Conservation (phyloP, 345 rosid species). For the Psidium guajava region DNA sequence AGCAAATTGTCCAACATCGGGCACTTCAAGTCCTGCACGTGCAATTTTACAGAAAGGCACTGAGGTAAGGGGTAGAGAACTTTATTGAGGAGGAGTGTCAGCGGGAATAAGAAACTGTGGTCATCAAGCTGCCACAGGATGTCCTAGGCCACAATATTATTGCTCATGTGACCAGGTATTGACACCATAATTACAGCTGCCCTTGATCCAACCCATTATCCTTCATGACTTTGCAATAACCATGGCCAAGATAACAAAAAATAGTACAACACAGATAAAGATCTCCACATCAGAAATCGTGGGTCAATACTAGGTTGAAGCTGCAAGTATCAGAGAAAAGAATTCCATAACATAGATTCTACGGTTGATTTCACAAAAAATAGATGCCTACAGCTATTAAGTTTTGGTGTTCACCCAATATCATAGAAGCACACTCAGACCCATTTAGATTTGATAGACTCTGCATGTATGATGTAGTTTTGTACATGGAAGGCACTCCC, state of each 20-base stretch:
- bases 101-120: not conserved
- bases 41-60: not conserved
- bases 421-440: not conserved
- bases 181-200: not conserved
- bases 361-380: not conserved
- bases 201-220: not conserved
- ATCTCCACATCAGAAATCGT: not conserved
- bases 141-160: not conserved
- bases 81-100: not conserved
- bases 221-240: not conserved
- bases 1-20: not conserved
- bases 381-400: not conserved
- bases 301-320: not conserved
- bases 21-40: not conserved
- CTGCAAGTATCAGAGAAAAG: not conserved
- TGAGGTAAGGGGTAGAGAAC: not conserved
- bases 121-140: not conserved
- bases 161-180: not conserved
- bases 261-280: not conserved
- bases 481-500: not conserved
- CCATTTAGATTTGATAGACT: not conserved
- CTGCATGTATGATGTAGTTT: not conserved
- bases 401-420: not conserved
- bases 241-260: not conserved
- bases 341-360: not conserved